A percentile compares a stretch with the other conserved stretches of the same genome.
phyloP scores from a whole-genome alignment of 192 early-diverging fungal species.

The Coemansia sp. region DNA sequence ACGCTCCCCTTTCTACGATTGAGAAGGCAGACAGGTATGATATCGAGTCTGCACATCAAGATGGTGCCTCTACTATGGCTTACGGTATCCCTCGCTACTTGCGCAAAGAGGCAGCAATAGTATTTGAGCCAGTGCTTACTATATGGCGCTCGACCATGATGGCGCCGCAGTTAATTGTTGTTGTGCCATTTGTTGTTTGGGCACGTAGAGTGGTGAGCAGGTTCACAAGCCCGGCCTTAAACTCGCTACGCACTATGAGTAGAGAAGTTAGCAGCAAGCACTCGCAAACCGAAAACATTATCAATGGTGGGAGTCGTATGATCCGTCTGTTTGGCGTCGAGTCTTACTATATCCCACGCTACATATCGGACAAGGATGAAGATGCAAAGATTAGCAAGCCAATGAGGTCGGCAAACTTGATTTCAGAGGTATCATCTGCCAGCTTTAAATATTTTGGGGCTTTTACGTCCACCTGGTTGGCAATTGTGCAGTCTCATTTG shows the following conservation, averaged over 20 bases:
- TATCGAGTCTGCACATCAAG: neutral
- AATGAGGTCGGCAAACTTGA: too few relatives aligned
- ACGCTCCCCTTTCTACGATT: neutral
- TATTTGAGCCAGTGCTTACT: neutral
- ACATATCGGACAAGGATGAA: conserved; percentile 59
- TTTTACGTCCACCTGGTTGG: too few relatives aligned
- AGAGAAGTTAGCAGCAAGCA: neutral
- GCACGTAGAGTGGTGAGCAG: neutral
- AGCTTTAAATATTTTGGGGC: neutral
- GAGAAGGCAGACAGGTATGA: neutral
- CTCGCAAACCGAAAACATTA: conserved; percentile 13
- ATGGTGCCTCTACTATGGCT: too few relatives aligned
- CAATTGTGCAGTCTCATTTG: conserved; percentile 11
- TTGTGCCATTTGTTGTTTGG: conserved; percentile 17
- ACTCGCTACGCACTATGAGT: neutral
- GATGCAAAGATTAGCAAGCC: conserved; percentile 55
- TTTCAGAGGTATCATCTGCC: too few relatives aligned
- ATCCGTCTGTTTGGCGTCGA: conserved; percentile 66
- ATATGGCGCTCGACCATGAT: neutral
- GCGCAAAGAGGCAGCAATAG: neutral
- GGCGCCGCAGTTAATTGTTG: conserved; percentile 14
- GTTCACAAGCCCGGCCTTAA: neutral
- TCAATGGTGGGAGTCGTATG: conserved; percentile 61
- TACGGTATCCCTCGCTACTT: neutral
- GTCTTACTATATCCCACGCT: conserved; percentile 55